Conservation (phyloP, 495 filamentous ascomycete genomes). For the Letharia columbiana region DNA sequence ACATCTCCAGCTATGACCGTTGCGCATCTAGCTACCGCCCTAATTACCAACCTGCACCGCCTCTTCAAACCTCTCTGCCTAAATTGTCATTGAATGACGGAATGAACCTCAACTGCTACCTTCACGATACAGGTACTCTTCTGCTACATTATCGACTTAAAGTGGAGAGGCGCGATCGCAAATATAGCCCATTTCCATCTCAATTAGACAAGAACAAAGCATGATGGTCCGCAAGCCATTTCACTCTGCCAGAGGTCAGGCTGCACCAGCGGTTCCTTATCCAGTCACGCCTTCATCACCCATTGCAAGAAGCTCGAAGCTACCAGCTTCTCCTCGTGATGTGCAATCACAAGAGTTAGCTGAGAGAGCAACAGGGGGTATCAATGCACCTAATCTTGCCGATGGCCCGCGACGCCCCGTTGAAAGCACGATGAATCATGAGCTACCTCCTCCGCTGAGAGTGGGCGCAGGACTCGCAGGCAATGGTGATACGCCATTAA, state of each 20-base stretch:
- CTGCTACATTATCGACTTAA: neutral
- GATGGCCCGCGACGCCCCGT: neutral
- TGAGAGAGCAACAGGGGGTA: neutral
- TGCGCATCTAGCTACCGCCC: neutral
- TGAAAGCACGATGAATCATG: slow-evolving; percentile 3
- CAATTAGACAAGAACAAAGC: neutral
- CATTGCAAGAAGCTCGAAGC: neutral
- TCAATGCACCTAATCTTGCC: neutral
- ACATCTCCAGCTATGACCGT: neutral
- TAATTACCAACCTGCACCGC: slow-evolving; percentile 9
- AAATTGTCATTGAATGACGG: neutral
- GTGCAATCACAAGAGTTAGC: neutral
- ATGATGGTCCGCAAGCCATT: slow-evolving; percentile 19
- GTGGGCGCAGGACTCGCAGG: neutral
- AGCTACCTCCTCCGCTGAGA: slow-evolving; percentile 7
- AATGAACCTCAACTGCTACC: neutral
- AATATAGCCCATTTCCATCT: neutral
- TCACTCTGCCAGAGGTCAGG: slow-evolving; percentile 2
- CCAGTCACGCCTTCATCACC: slow-evolving; percentile 15
- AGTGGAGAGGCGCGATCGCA: neutral
- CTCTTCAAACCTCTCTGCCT: slow-evolving; percentile 10
- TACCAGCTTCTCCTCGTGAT: neutral
- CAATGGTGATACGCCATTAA: neutral
- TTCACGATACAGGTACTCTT: neutral
- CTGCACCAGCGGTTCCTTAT: slow-evolving; percentile 16